Evolutionary conservation across 768 basidiomycete genomes (phyloP).

Genomic region (Tubosaeta sp.): DNA sequence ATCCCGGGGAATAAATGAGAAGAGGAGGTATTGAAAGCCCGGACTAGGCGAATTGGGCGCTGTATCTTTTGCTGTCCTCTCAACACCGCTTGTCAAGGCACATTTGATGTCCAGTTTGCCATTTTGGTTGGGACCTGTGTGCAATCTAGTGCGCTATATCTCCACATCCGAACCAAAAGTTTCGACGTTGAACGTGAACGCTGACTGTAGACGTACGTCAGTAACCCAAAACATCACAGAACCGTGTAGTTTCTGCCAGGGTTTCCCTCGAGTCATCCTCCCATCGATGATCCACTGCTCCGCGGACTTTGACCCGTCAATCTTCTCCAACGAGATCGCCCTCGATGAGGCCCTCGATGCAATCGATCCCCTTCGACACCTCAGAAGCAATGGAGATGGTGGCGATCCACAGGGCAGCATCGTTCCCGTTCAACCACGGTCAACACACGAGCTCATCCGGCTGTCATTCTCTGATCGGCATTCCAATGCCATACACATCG

Average conservation of each 20-base stretch:
- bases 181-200: no score
- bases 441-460: conserved; percentile 43
- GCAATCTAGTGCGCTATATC: conserved; percentile 1
- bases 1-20: conserved; percentile 20
- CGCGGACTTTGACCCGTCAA: conserved; percentile 7
- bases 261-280: neutral
- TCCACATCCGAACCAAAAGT: neutral
- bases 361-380: conserved; percentile 59
- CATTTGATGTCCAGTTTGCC: conserved; percentile 11
- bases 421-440: conserved; percentile 52
- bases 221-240: neutral
- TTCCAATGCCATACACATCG: conserved; percentile 24
- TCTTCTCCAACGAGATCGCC: conserved; percentile 34
- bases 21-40: conserved; percentile 1
- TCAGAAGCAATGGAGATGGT: conserved; percentile 37
- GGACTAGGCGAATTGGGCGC: conserved; percentile 3
- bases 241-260: neutral
- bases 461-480: conserved; percentile 33
- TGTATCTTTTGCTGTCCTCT: conserved; percentile 5
- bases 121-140: neutral
- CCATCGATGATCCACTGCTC: neutral
- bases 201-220: no score
- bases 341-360: conserved; percentile 52
- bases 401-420: conserved; percentile 25
- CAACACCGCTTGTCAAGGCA: conserved; percentile 18